Evolutionary conservation across 2,329 filamentous ascomycete genomes (phyloP).

Genomic region (Penicillium glabrum): DNA sequence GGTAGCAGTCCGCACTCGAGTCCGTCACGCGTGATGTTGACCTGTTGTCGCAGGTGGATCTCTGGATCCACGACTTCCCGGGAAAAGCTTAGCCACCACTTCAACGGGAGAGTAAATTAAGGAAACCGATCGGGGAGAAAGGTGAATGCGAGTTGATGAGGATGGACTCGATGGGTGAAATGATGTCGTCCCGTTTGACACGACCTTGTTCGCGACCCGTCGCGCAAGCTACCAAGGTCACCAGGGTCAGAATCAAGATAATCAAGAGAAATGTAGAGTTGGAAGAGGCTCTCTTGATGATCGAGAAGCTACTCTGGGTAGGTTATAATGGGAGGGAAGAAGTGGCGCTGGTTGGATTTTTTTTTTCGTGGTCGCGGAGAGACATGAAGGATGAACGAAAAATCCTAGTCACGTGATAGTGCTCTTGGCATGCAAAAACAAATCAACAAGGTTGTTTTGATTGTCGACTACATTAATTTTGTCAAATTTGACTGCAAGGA

Average conservation of each 20-base stretch:
- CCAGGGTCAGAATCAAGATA: not conserved
- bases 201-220: slow-evolving; percentile 19
- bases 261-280: not conserved
- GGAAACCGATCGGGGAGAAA: not conserved
- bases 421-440: slow-evolving; percentile 1
- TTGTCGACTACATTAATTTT: not conserved
- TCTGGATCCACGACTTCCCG: not conserved
- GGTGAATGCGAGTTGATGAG: slow-evolving; percentile 10
- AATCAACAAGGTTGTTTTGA: not conserved
- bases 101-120: not conserved
- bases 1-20: not conserved
- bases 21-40: slow-evolving; percentile 2
- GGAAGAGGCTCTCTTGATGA: not conserved
- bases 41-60: not conserved
- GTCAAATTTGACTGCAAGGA: not conserved
- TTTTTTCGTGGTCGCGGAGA: slow-evolving; percentile 6
- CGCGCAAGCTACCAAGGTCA: slow-evolving; percentile 12
- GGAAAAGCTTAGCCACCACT: not conserved
- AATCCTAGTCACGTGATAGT: slow-evolving; percentile 10
- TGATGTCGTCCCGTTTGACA: slow-evolving; percentile 15
- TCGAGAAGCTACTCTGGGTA: slow-evolving; percentile 1
- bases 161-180: slow-evolving; percentile 3
- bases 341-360: slow-evolving; percentile 1
- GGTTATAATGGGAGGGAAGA: not conserved
- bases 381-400: slow-evolving; percentile 12